Base-by-base conservation (phyloP, 768 basidiomycete species). In the Candolleomyces aberdarensis region DNA sequence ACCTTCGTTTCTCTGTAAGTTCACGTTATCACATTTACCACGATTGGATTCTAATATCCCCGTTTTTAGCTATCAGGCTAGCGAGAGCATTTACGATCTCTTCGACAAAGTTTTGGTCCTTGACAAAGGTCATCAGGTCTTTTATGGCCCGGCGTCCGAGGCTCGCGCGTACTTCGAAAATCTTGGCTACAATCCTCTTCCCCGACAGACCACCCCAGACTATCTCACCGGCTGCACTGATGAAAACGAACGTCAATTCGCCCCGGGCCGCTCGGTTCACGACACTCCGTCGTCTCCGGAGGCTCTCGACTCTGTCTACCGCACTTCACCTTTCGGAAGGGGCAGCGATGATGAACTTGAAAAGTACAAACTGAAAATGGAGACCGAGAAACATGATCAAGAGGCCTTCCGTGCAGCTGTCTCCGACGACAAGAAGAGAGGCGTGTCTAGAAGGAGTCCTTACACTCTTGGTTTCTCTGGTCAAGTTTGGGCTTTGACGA, bases 51-150 rank as follows among this genome's bases (percentile, higher is more conserved):
- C 52, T 63, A 47, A 66, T 46, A 19, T 17, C 14, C 22, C 56
- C 49, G 32, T n/a, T 15, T 22, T 19, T 46, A 84, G 83, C 43
- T 91, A 92, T 66, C 90, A 95, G 71, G 93, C 92, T 6, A 88
- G 91, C 62, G 91, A 94, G 72, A 84, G 80, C 56, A 88, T 91
- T 62, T 89, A 89, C 61, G 79, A 85, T 0, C 66, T 89, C 2
- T 96, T 96, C 69, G 94, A 96, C 77, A 94, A 94, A 72, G 91
- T 96, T 39, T 78, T 93, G 66, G 84, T 96, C 32, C 80, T 97
- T 63, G 85, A 91, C 72, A 78, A 89, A 65, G 92, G 94, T 10
- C 88, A 82, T 29, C 88, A 91, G 71, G 88, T 91, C 11, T 96
- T 86, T 78, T 92, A 83, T 67, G 94, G 94, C 31, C 84, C 88